Conservation (phyloP, 805 yeast genomes). For the Schizosaccharomyces lindneri region DNA sequence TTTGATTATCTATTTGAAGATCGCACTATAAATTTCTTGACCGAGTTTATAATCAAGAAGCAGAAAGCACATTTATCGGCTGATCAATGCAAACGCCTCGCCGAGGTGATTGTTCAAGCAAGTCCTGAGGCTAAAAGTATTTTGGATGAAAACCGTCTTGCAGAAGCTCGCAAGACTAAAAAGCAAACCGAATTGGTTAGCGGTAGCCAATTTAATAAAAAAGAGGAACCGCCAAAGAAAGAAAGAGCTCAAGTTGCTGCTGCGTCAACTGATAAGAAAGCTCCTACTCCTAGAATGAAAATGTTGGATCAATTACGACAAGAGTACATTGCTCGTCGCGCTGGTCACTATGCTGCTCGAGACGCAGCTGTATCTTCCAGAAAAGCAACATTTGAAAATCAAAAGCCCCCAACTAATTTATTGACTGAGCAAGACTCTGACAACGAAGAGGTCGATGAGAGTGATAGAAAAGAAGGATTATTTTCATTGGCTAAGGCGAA, state of each 20-base stretch:
- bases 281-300: not conserved
- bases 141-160: not conserved
- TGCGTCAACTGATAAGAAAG: too few species aligned
- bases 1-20: not conserved
- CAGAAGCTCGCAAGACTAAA: not conserved
- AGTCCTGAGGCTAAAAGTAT: not conserved
- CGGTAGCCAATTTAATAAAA: not conserved
- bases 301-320: not conserved
- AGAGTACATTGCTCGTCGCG: not conserved
- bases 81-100: not conserved
- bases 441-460: not conserved
- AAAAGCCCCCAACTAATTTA: not conserved
- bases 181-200: not conserved
- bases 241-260: too few species aligned
- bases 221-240: too few species aligned
- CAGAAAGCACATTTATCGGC: not conserved
- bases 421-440: not conserved
- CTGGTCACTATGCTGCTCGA: not conserved
- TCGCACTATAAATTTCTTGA: not conserved
- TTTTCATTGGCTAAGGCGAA: not conserved
- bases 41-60: not conserved
- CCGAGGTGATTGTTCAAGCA: not conserved
- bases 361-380: not conserved
- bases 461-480: not conserved
- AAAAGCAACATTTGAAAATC: not conserved